These are phyloP conservation scores for Candida tropicalis DNA, from an alignment of 1,139 yeast genomes.

Conservation along the genomic window DNA sequence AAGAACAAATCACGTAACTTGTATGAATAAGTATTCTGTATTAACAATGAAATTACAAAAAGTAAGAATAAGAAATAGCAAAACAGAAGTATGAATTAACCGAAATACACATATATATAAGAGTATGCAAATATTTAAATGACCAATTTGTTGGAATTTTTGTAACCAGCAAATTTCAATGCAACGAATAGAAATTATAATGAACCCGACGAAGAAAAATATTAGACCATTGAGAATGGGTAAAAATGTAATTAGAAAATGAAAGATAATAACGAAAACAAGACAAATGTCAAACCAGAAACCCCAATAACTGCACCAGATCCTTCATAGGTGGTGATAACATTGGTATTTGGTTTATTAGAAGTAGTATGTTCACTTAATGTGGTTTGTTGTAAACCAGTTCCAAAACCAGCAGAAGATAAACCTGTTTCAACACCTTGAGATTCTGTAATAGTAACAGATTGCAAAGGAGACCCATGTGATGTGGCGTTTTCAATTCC, in stretches of 20 bases:
- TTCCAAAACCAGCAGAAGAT: neutral
- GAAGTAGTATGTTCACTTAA: neutral
- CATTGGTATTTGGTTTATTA: neutral
- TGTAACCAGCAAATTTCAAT: too few relatives aligned
- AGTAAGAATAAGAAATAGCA: too few relatives aligned
- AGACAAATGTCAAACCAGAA: neutral
- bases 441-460: neutral
- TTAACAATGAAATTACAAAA: too few relatives aligned
- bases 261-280: neutral
- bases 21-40: too few relatives aligned
- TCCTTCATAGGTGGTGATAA: constrained; percentile 2
- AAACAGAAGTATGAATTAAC: too few relatives aligned
- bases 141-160: too few relatives aligned
- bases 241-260: neutral
- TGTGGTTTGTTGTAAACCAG: neutral
- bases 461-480: neutral
- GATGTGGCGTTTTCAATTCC: neutral
- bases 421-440: neutral
- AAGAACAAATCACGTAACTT: too few relatives aligned
- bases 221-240: too few relatives aligned
- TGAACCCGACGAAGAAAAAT: neutral
- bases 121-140: too few relatives aligned
- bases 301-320: neutral
- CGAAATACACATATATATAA: too few relatives aligned
- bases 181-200: neutral